Evolutionary conservation across 352 stramenopile genomes (phyloP).

Genomic region (Pythium phragmiticola): DNA sequence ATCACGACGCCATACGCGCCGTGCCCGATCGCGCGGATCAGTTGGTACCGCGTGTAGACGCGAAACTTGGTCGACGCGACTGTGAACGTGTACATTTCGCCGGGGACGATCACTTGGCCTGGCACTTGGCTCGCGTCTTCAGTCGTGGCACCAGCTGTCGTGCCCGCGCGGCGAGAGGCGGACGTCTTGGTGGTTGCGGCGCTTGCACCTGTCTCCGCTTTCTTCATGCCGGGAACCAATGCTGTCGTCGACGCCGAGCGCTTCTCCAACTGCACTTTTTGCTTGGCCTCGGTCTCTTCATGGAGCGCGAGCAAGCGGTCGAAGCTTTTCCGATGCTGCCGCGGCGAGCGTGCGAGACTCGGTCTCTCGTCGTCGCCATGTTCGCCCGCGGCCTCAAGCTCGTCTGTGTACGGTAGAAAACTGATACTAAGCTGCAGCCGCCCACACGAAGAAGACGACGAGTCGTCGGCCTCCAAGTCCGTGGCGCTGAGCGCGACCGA

Average conservation of each 20-base stretch:
- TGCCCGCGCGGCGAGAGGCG: slow-evolving; percentile 1
- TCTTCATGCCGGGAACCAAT: not conserved
- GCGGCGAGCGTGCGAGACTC: slow-evolving; percentile 29
- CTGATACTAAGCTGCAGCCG: slow-evolving; percentile 78
- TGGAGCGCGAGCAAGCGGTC: slow-evolving; percentile 71
- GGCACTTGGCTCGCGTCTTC: slow-evolving; percentile 14
- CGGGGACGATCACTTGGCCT: slow-evolving; percentile 12
- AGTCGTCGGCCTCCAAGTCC: slow-evolving; percentile 31
- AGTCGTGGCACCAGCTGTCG: not conserved
- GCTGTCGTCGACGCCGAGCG: slow-evolving; percentile 24
- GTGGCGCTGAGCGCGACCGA: slow-evolving; percentile 17
- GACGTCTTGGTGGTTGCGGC: not conserved
- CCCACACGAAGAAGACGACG: slow-evolving; percentile 36
- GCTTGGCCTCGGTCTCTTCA: slow-evolving; percentile 57
- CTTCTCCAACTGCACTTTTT: slow-evolving; percentile 39
- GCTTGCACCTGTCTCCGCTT: not conserved
- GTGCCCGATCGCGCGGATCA: slow-evolving; percentile 94
- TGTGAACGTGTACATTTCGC: slow-evolving; percentile 85
- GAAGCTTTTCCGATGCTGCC: slow-evolving; percentile 74
- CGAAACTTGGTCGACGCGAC: slow-evolving; percentile 84
- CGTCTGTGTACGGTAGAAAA: slow-evolving; percentile 65
- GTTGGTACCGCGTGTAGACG: slow-evolving; percentile 84
- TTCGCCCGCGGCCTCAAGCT: slow-evolving; percentile 42
- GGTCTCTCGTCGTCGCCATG: slow-evolving; percentile 28
- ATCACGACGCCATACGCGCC: slow-evolving; percentile 95